Evolutionary conservation across 2,329 filamentous ascomycete species (phyloP).

Genomic region (Madurella fahalii): DNA sequence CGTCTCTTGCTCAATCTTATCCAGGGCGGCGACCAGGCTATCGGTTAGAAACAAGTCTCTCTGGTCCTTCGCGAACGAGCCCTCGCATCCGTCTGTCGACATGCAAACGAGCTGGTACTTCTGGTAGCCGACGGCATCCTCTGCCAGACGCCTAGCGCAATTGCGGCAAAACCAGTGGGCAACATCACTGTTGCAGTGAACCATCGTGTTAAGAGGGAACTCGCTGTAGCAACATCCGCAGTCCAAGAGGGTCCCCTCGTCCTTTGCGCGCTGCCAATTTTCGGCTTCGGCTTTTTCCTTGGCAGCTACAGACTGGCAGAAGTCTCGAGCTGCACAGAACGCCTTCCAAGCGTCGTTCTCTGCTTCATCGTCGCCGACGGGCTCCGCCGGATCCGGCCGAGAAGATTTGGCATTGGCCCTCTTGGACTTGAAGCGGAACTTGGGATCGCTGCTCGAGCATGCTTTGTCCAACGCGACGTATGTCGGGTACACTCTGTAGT

Average conservation of each 20-base stretch:
- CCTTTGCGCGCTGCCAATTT: constrained; percentile 41
- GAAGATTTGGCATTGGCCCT: constrained; percentile 25
- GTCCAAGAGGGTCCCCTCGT: constrained; percentile 54
- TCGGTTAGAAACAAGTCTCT: constrained; percentile 55
- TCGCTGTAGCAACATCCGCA: constrained; percentile 73
- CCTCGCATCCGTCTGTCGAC: constrained; percentile 62
- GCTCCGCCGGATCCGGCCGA: constrained; percentile 21
- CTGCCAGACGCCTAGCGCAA: constrained; percentile 63
- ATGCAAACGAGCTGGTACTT: constrained; percentile 68
- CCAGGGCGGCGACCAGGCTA: constrained; percentile 58
- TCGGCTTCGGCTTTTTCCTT: constrained; percentile 33
- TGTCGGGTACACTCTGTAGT: constrained; percentile 32
- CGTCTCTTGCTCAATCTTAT: constrained; percentile 66
- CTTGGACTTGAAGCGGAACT: constrained; percentile 30
- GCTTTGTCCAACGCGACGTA: constrained; percentile 33
- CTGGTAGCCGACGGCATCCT: constrained; percentile 64
- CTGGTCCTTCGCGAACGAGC: constrained; percentile 54
- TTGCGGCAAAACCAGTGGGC: constrained; percentile 65
- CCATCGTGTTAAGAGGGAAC: constrained; percentile 61
- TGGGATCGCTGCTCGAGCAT: constrained; percentile 1
- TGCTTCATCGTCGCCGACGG: not conserved
- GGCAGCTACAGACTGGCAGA: constrained; percentile 27
- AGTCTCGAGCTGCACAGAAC: constrained; percentile 34
- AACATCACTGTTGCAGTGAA: constrained; percentile 58
- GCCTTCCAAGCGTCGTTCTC: constrained; percentile 37